Base-by-base conservation (phyloP, 2,329 filamentous ascomycete species). In the Bipolaris zeicola region DNA sequence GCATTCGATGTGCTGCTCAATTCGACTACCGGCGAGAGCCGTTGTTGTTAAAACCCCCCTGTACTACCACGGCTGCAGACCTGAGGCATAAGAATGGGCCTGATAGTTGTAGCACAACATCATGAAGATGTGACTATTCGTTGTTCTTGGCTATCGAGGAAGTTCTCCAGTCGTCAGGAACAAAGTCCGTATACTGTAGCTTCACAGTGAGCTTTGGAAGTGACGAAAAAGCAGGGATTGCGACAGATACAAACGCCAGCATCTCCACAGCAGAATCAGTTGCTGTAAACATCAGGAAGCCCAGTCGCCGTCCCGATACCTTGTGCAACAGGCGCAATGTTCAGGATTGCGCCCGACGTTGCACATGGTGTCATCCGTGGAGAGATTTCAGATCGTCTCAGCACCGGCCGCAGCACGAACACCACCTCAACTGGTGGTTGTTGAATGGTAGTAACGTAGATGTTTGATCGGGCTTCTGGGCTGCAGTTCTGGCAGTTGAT, bases 51-150 rank as follows among this genome's bases (percentile, higher is more conserved):
- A 70, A 68, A 62, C 58, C 50, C 60, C 65, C 65, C 66, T 66
- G 64, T 73, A 61, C 59, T 18, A 64, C 61, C 42, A 38, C 65
- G 51, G 57, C 49, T 58, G 53, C 45, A 42, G 59, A 60, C 43
- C 46, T 59, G 58, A 57, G 61, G 60, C 60, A 59, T 67, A 51
- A 58, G 55, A 58, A 66, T 60, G 58, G 61, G 53, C 50, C 57
- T 60, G 57, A 52, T 62, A 58, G 61, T 60, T 36, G 69, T 67
- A 10, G 60, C 65, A 74, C 72, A 61, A 58, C 67, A 63, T 67
- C 56, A 57, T 43, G 62, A 66, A 67, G 70, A 71, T 70, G 72
- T 73, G 72, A 71, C 70, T 65, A 50, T 55, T 62, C 61, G 62
- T 58, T 28, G 50, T 47, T 58, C 52, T 57, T 54, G 59, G 54